Evolutionary conservation across 305 asterid genomes (phyloP).

Genomic region (Withania somnifera): DNA sequence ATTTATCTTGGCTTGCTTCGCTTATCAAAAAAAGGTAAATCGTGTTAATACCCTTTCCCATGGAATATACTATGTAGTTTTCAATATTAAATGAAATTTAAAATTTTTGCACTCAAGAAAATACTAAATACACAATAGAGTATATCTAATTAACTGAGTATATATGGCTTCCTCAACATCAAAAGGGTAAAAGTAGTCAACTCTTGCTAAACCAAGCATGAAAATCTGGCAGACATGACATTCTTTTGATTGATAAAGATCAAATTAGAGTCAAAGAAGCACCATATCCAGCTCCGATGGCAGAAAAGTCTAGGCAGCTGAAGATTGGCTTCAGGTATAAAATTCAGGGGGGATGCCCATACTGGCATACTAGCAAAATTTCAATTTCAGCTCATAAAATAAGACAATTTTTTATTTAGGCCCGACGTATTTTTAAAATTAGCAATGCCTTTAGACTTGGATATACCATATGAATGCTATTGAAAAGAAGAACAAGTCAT

Average conservation of each 20-base stretch:
- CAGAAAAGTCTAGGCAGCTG: not conserved
- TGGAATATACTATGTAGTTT: not conserved
- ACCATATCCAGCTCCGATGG: not conserved
- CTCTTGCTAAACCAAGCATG: not conserved
- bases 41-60: not conserved
- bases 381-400: not conserved
- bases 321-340: not conserved
- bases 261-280: not conserved
- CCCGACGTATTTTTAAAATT: not conserved
- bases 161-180: not conserved
- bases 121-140: not conserved
- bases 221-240: not conserved
- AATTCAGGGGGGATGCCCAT: not conserved
- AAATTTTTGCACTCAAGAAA: not conserved
- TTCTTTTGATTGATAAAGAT: not conserved
- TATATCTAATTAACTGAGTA: not conserved
- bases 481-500: not conserved
- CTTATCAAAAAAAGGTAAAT: not conserved
- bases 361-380: not conserved
- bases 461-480: not conserved
- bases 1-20: not conserved
- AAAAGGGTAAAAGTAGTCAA: not conserved
- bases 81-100: not conserved
- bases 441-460: not conserved
- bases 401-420: not conserved